Evolutionary conservation across 139 green algal genomes (phyloP), one percentile per base, ranked within the genome.

Genomic region (Choricystis sp.): DNA sequence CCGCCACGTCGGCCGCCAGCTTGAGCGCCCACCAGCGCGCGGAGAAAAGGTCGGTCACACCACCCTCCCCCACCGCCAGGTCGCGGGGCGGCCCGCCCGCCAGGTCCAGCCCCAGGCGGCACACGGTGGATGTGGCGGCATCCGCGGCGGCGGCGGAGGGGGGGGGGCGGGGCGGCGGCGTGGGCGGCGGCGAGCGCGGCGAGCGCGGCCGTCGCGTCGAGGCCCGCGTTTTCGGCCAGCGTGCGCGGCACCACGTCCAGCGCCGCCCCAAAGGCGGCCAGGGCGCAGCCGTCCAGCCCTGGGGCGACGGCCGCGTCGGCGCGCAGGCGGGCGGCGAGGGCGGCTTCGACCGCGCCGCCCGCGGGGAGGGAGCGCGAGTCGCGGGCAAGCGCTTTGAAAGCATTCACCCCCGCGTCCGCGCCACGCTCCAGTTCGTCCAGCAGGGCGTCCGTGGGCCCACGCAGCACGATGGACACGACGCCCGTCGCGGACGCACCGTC

Each of bases 21-120:
- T 87, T 88, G 29, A 98, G 72, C 4, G 85, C 92, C 92, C 92
- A 98, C 82, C 87, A 95, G 81, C 96, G 97, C 62, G 81, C 81
- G 24, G 69, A 71, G 72, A 81, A 91, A 52, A 94, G 67, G 66
- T 95, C 88, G 26, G 77, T 63, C 48, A 94, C 78, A 62, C 72
- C 75, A 0, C 85, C 74, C 27, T 60, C 61, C 0, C 69, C 22
- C 65, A 27, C 3, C 14, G 65, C 64, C 56, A 94, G 62, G 71
- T 97, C 86, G 9, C 63, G 69, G 1, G 88, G 75, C 62, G 28
- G 29, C 25, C 66, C 58, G 24, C 62, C 59, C 3, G 84, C 85
- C 19, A 64, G 81, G 55, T 95, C 83, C 21, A 97, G 75, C 67
- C 96, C 86, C 62, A 97, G 73, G 22, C 92, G 40, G 40, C 40